Evolutionary conservation across 2,329 filamentous ascomycete genomes (phyloP), one percentile per base, ranked within the genome.

Genomic region (Penicillium occitanis): DNA sequence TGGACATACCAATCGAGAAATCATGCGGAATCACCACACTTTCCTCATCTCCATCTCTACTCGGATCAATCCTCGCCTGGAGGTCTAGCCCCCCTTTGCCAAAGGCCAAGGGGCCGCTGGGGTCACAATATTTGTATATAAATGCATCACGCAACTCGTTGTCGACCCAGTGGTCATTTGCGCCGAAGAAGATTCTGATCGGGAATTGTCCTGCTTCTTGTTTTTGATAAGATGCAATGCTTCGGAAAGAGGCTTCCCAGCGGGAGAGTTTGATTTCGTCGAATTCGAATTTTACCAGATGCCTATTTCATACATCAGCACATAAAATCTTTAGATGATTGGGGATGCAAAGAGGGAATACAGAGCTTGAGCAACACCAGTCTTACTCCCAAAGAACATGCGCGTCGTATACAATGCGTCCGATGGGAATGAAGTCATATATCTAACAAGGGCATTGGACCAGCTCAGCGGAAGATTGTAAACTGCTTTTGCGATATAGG

Each of bases 21-120:
- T 67, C 66, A 67, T 67, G 66, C 28, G 66, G 66, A 65, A 67
- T 67, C 57, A 65, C 57, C 10, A 67, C 65, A 67, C 61, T 67
- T 25, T 37, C 44, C 55, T 64, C 65, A 61, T 67, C 65, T 14
- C 65, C 65, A 61, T 67, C 65, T 11, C n/a, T 37, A 57, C 61
- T 57, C 25, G 66, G 66, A 58, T 67, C 66, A 50, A 67, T 62
- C 33, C 44, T 11, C 2, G 62, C 61, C 28, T 10, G 17, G 22
- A 67, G 19, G 64, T 67, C 61, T 22, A 67, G 37, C 35, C 14
- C 55, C 33, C 42, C 40, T 17, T 25, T 40, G 3, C 64, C 66
- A 40, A 66, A 66, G 2, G 51, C 44, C 3, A 19, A 11, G 1
- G 65, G 65, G 1, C 65, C 65, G 1, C 2, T 28, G 2, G 57